phyloP scores from a whole-genome alignment of 2,329 filamentous ascomycete genomes.

The Exophiala lecanii-corni region DNA sequence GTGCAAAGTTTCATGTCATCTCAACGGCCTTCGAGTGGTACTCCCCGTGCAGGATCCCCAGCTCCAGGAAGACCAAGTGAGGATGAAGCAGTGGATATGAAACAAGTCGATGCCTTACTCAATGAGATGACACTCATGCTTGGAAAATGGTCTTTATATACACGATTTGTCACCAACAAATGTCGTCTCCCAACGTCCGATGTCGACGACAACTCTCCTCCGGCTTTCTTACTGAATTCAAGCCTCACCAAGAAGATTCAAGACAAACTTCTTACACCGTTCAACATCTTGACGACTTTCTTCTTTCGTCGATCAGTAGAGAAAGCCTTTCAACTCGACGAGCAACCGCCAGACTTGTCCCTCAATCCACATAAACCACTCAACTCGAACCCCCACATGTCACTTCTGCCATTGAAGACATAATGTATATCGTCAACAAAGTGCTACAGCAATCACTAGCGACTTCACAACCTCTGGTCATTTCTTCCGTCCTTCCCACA shows the following conservation, averaged over 20 bases:
- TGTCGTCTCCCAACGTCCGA: slow-evolving; percentile 56
- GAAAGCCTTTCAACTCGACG: slow-evolving; percentile 95
- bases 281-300: slow-evolving; percentile 90
- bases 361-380: slow-evolving; percentile 69
- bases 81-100: slow-evolving; percentile 94
- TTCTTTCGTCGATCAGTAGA: slow-evolving; percentile 96
- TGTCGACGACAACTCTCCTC: slow-evolving; percentile 57
- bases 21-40: slow-evolving; percentile 58
- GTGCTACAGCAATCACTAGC: slow-evolving; percentile 81
- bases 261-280: slow-evolving; percentile 69
- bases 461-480: slow-evolving; percentile 75
- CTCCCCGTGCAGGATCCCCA: slow-evolving; percentile 71
- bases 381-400: slow-evolving; percentile 82
- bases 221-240: slow-evolving; percentile 71
- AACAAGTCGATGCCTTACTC: slow-evolving; percentile 82
- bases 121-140: slow-evolving; percentile 91
- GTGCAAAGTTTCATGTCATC: slow-evolving; percentile 85
- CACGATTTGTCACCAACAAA: slow-evolving; percentile 81
- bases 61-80: slow-evolving; percentile 67
- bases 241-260: slow-evolving; percentile 75
- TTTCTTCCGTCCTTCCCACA: slow-evolving; percentile 72
- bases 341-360: slow-evolving; percentile 73
- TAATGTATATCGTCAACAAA: slow-evolving; percentile 98
- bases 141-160: slow-evolving; percentile 86
- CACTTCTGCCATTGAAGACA: slow-evolving; percentile 91